These are phyloP conservation scores for Ophiocordyceps polyrhachis-furcata DNA, from an alignment of 2,329 filamentous ascomycete species.

Conservation along the genomic window DNA sequence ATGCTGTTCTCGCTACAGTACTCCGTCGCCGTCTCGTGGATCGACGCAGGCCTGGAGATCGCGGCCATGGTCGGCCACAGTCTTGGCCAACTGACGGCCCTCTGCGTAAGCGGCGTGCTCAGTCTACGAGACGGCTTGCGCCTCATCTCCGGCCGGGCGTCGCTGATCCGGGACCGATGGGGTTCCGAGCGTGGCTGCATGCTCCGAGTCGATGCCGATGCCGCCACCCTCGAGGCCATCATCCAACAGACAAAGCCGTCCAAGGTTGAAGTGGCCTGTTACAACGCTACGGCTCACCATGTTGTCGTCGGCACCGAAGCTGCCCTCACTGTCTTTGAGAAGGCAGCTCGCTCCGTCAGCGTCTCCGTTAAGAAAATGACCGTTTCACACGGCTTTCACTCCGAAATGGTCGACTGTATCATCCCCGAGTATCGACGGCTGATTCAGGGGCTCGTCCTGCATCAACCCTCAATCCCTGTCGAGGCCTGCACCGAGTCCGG, in stretches of 20 bases:
- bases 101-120: conserved; percentile 14
- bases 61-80: conserved; percentile 15
- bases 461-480: conserved; percentile 1
- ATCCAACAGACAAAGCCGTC: background rate
- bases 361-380: conserved; percentile 1
- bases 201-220: conserved; percentile 3
- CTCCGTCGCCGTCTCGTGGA: conserved; percentile 4
- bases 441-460: conserved; percentile 1
- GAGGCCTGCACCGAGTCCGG: conserved; percentile 3
- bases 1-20: conserved; percentile 8
- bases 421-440: conserved; percentile 1
- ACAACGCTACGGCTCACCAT: conserved; percentile 12
- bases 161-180: conserved; percentile 14
- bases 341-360: background rate
- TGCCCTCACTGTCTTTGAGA: conserved; percentile 5
- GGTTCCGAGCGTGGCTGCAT: conserved; percentile 16
- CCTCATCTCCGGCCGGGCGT: conserved; percentile 12
- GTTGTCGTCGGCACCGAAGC: conserved; percentile 11
- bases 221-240: background rate
- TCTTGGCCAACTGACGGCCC: conserved; percentile 19
- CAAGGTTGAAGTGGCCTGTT: conserved; percentile 12
- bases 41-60: conserved; percentile 3
- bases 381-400: conserved; percentile 4
- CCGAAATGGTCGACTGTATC: conserved; percentile 1
- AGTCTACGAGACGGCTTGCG: conserved; percentile 13